Percentiles rank a stretch among this genome's conserved stretches.
Conservation (phyloP, 2,329 filamentous ascomycete species). For the Leptographium radiaticola region DNA sequence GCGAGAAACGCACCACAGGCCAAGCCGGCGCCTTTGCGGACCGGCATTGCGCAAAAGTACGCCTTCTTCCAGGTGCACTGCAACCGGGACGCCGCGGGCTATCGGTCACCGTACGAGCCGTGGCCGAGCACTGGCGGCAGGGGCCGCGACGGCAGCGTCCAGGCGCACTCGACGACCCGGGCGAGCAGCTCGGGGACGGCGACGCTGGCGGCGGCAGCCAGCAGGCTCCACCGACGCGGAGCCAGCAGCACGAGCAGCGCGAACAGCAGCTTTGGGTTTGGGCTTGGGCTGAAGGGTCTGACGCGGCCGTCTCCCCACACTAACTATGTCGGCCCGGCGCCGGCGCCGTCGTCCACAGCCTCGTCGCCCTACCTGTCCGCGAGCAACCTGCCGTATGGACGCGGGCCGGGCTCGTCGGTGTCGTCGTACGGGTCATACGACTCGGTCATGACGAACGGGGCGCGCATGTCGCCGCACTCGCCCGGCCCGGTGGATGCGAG, state of each 20-base stretch:
- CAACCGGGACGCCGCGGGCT: conserved; percentile 35
- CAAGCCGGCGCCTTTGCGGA: conserved; percentile 1
- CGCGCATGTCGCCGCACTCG: conserved; percentile 12
- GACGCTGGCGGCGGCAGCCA: conserved; percentile 5
- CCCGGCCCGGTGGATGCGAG: conserved; percentile 9
- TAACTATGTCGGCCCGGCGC: conserved; percentile 13
- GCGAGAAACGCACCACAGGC: neutral
- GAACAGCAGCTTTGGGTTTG: conserved; percentile 13
- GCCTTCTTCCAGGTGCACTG: conserved; percentile 44
- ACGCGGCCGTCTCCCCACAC: conserved; percentile 13
- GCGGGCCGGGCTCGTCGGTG: conserved; percentile 10
- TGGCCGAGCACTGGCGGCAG: conserved; percentile 46
- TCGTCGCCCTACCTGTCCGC: conserved; percentile 11
- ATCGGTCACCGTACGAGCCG: conserved; percentile 45
- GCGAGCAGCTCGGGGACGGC: conserved; percentile 6
- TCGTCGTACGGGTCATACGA: conserved; percentile 13
- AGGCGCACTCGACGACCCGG: conserved; percentile 15
- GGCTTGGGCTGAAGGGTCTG: conserved; percentile 12
- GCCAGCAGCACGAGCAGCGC: conserved; percentile 10
- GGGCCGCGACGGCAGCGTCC: conserved; percentile 13
- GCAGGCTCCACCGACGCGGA: conserved; percentile 10
- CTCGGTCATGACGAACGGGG: conserved; percentile 9
- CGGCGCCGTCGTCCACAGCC: conserved; percentile 10
- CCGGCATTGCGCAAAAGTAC: conserved; percentile 31
- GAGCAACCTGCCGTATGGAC: conserved; percentile 5